phyloP scores from a whole-genome alignment of 2,329 filamentous ascomycete species.

The Botrytis fragariae region DNA sequence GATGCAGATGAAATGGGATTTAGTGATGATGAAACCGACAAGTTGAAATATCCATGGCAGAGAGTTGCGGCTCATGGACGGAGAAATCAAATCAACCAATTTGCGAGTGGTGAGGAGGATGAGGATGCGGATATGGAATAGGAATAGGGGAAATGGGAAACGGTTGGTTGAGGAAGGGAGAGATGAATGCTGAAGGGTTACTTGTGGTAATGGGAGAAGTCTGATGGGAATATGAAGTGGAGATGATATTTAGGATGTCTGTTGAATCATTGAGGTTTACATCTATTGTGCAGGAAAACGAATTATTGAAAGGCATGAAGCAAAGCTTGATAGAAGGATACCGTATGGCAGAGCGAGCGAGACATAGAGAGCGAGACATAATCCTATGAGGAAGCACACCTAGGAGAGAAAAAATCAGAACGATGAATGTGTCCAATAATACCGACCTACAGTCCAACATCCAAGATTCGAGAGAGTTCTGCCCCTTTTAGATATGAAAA shows the following conservation, averaged over 20 bases:
- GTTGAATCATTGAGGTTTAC: neutral
- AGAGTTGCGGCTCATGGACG: neutral
- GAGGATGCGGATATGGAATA: slow-evolving; percentile 3
- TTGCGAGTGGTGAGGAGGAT: neutral
- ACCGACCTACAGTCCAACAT: neutral
- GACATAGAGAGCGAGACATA: neutral
- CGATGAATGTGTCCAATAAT: neutral
- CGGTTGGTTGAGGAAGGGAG: neutral
- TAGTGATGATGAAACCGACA: slow-evolving; percentile 33
- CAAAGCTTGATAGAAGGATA: neutral
- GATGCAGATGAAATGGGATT: slow-evolving; percentile 32
- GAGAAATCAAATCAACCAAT: neutral
- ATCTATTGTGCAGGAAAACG: neutral
- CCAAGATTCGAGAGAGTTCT: neutral
- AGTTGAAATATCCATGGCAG: slow-evolving; percentile 34
- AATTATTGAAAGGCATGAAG: neutral
- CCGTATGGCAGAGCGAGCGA: neutral
- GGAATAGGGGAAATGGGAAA: neutral
- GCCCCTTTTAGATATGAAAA: neutral
- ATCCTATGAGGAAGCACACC: neutral
- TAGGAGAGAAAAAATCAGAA: neutral
- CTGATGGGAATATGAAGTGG: neutral
- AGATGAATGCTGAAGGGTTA: neutral
- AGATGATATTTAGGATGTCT: neutral
- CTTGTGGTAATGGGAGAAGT: neutral